Evolutionary conservation across 2,329 filamentous ascomycete genomes (phyloP).

Genomic region (Colletotrichum camelliae): DNA sequence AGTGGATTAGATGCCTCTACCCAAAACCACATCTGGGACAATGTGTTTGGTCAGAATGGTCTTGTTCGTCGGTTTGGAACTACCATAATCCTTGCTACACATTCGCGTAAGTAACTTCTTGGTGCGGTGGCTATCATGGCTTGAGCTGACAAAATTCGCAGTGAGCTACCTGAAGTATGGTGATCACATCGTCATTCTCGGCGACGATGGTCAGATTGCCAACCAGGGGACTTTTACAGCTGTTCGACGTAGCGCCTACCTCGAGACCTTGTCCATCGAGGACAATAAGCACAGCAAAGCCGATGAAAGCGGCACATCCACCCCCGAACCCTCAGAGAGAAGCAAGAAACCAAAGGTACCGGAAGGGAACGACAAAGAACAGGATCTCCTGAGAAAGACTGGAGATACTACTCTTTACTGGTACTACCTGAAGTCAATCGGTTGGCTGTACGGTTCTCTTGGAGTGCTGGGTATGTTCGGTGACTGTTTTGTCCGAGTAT

Average conservation of each 20-base stretch:
- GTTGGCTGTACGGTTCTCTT: slow-evolving; percentile 1
- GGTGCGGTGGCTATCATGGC: background rate
- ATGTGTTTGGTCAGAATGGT: slow-evolving; percentile 40
- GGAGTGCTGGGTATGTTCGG: background rate
- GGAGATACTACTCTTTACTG: slow-evolving; percentile 1
- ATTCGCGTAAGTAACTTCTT: slow-evolving; percentile 28
- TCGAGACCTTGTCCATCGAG: background rate
- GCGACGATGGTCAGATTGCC: background rate
- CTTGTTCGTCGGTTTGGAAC: slow-evolving; percentile 35
- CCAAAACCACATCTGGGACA: slow-evolving; percentile 42
- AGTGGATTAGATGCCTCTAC: slow-evolving; percentile 47
- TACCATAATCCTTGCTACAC: slow-evolving; percentile 38
- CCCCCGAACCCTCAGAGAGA: background rate
- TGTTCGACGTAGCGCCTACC: background rate
- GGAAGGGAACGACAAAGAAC: background rate
- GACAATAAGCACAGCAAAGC: background rate
- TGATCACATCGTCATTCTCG: background rate
- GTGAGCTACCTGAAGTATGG: background rate
- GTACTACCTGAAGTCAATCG: slow-evolving; percentile 14
- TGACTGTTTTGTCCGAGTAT: background rate
- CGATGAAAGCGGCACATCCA: background rate
- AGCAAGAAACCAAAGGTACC: background rate
- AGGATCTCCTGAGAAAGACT: background rate
- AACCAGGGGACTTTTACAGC: background rate
- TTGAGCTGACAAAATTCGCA: background rate